Percentiles rank a stretch among this genome's conserved stretches.
Evolutionary conservation across 768 basidiomycete genomes (phyloP).

Genomic region (Lactarius akahatsu): DNA sequence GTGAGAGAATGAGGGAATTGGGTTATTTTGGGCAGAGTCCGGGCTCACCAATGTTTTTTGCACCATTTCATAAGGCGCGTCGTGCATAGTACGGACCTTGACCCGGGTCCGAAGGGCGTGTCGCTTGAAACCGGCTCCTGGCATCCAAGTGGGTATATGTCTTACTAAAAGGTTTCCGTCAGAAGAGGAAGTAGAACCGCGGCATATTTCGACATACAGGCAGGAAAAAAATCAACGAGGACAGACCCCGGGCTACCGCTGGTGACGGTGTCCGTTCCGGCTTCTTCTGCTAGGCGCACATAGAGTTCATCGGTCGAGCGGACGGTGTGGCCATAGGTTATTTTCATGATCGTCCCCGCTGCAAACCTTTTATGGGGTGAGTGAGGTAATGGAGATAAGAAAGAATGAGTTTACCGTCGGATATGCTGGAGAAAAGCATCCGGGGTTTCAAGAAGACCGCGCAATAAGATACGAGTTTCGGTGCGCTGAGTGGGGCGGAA

Average conservation of each 20-base stretch:
- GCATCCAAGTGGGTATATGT: constrained; percentile 29
- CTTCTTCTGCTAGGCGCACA: constrained; percentile 34
- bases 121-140: constrained; percentile 30
- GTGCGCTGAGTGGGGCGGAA: constrained; percentile 32
- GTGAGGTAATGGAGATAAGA: neutral
- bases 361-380: constrained; percentile 32
- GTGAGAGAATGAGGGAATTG: neutral
- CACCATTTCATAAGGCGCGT: constrained; percentile 29
- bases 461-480: constrained; percentile 34
- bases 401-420: constrained; percentile 28
- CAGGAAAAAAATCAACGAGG: constrained; percentile 39
- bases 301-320: constrained; percentile 35
- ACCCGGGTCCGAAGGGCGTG: constrained; percentile 26
- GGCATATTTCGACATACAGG: constrained; percentile 30
- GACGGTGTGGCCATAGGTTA: constrained; percentile 37
- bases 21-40: neutral
- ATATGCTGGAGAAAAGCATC: constrained; percentile 33
- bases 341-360: constrained; percentile 35
- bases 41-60: constrained; percentile 20
- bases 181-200: neutral
- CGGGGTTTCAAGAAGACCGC: constrained; percentile 33
- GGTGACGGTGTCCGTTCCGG: constrained; percentile 30
- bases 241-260: constrained; percentile 34
- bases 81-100: constrained; percentile 29
- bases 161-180: constrained; percentile 16